Percentiles rank a stretch among this genome's conserved stretches.
Conservation (phyloP, 495 filamentous ascomycete genomes). For the Baudoinia panamericana region DNA sequence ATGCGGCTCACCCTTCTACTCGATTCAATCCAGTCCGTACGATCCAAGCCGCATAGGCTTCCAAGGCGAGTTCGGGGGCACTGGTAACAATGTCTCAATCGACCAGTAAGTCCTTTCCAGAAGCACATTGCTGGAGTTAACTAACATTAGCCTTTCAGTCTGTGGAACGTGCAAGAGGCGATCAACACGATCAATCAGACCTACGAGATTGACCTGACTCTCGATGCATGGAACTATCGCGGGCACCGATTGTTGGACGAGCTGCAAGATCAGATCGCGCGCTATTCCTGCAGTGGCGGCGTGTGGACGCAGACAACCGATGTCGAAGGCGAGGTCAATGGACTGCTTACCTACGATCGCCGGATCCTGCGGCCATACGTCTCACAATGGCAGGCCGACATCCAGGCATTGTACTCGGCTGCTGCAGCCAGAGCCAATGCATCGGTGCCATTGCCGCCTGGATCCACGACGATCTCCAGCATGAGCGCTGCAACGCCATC, state of each 20-base stretch:
- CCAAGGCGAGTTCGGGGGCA: slow-evolving; percentile 57
- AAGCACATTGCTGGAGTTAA: no score
- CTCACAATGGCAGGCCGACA: slow-evolving; percentile 47
- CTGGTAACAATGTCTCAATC: slow-evolving; percentile 47
- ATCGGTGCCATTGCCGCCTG: neutral
- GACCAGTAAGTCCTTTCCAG: slow-evolving; percentile 32
- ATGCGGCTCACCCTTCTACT: slow-evolving; percentile 54
- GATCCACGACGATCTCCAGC: no score
- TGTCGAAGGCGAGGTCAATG: slow-evolving; percentile 64
- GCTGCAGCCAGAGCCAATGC: slow-evolving; percentile 25
- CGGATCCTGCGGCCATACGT: slow-evolving; percentile 39
- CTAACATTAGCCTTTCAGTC: no score
- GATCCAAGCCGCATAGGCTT: slow-evolving; percentile 48
- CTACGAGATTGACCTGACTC: slow-evolving; percentile 46
- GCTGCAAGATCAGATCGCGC: slow-evolving; percentile 43
- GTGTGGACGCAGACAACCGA: slow-evolving; percentile 58
- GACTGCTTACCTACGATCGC: slow-evolving; percentile 55
- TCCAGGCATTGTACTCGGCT: slow-evolving; percentile 44
- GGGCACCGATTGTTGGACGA: slow-evolving; percentile 40
- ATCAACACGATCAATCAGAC: slow-evolving; percentile 48
- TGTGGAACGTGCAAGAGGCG: slow-evolving; percentile 46
- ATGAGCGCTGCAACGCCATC: no score
- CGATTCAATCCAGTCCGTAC: slow-evolving; percentile 40
- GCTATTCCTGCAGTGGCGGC: slow-evolving; percentile 45
- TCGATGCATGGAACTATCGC: slow-evolving; percentile 55